Base-by-base conservation (phyloP, 2,329 filamentous ascomycete genomes). In the Xylaria sp. region DNA sequence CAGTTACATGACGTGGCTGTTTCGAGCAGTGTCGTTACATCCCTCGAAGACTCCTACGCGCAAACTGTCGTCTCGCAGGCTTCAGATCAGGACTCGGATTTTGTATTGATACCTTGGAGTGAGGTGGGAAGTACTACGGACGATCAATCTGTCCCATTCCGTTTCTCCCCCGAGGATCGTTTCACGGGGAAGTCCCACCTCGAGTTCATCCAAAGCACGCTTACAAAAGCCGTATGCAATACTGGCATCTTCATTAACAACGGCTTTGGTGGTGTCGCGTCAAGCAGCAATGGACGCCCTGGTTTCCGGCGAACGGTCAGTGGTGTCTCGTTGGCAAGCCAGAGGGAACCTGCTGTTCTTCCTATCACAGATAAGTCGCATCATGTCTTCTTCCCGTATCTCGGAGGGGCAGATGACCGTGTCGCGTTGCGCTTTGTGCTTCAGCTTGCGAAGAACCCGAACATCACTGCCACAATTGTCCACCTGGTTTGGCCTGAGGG, bases 61-160 rank as follows among this genome's bases (percentile, higher is more conserved):
- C 90, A 93, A 52, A 90, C 90, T 0, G 77, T 97, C 7, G 78
- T 84, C 34, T 82, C 79, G 21, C 87, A 89, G 57, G 90, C 89
- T 0, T 81, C 84, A 4, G 86, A 92, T 53, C 82, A 90, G 13
- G 77, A 76, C 1, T 86, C 88, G 0, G 89, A 93, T 64, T 82
- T 93, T 21, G 79, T 96, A 5, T 78, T 97, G 2, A 82, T 97
- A 5, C 93, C 93, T 0, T 97, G 94, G 93, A 93, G 89, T 63
- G 90, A 95, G 63, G 88, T 86, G 0, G 91, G 91, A 11, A 85
- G 83, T 56, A 81, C 93, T 63, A 82, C 81, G 7, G 92, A 97
- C 57, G 82, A 86, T 39, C 76, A 76, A 59, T 74, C 70, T 40
- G 69, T 72, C 34, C 67, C 72, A 3, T 68, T 75, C 41, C 68